phyloP scores from a whole-genome alignment of 176 grass and related monocot genomes.

The Avena sativa region DNA sequence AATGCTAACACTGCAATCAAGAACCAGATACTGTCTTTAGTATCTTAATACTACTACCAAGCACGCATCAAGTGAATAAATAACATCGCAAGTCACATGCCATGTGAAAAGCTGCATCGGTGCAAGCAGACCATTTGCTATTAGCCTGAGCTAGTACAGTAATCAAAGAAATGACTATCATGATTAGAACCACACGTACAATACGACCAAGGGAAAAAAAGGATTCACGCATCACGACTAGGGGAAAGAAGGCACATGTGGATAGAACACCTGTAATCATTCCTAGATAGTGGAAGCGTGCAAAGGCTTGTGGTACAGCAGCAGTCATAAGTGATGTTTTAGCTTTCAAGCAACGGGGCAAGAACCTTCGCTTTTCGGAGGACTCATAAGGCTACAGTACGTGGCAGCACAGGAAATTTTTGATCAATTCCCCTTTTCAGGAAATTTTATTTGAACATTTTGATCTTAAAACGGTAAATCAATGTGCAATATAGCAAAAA shows the following conservation, averaged over 20 bases:
- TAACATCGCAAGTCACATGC: conserved; percentile 38
- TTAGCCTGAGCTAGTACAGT: conserved; percentile 27
- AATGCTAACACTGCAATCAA: conserved; percentile 41
- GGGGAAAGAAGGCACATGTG: conserved; percentile 45
- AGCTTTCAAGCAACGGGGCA: conserved; percentile 8
- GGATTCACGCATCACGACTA: conserved; percentile 27
- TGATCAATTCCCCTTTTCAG: no score
- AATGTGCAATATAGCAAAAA: not conserved
- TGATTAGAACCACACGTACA: conserved; percentile 54
- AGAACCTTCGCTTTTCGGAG: conserved; percentile 39
- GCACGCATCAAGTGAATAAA: conserved; percentile 35
- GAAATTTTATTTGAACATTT: no score
- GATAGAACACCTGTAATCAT: conserved; percentile 58
- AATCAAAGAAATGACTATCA: conserved; percentile 49
- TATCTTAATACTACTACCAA: conserved; percentile 25
- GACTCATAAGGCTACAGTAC: not conserved
- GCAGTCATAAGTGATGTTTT: conserved; percentile 29
- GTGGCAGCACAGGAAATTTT: not conserved
- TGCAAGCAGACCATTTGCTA: conserved; percentile 29
- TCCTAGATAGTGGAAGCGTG: conserved; percentile 34
- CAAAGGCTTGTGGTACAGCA: conserved; percentile 36
- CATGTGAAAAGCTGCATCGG: conserved; percentile 49
- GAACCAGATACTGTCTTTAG: conserved; percentile 36
- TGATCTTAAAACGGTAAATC: not conserved
- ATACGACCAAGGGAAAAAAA: conserved; percentile 38